phyloP scores from a whole-genome alignment of 495 filamentous ascomycete species.

The Penicillium cosmopolitanum region DNA sequence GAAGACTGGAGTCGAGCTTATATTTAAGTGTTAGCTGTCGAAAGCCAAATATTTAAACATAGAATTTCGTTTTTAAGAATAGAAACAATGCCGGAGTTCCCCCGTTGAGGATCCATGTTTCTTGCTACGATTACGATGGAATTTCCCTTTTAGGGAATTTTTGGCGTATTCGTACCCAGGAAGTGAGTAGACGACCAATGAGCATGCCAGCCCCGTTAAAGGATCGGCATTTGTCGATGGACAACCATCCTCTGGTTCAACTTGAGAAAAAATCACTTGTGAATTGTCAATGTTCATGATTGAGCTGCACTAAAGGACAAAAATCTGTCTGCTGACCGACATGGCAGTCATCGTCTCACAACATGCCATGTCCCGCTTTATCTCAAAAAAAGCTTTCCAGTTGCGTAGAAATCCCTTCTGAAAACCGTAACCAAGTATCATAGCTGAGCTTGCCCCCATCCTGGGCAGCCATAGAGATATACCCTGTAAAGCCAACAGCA shows the following conservation, averaged over 20 bases:
- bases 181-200: neutral
- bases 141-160: neutral
- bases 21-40: neutral
- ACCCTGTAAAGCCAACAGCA: neutral
- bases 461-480: neutral
- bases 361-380: too few relatives aligned
- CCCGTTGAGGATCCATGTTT: neutral
- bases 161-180: slow-evolving; percentile 2
- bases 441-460: neutral
- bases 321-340: too few relatives aligned
- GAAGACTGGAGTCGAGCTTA: neutral
- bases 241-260: too few relatives aligned
- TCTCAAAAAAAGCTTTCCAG: too few relatives aligned
- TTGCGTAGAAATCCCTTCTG: too few relatives aligned
- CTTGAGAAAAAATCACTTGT: too few relatives aligned
- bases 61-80: neutral
- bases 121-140: slow-evolving; percentile 1
- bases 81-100: neutral
- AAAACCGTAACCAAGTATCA: too few relatives aligned
- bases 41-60: neutral
- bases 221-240: too few relatives aligned
- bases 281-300: too few relatives aligned
- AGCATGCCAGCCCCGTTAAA: too few relatives aligned
- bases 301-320: too few relatives aligned
- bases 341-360: too few relatives aligned